Conservation (phyloP, 257 asterid genomes). For the Solanum lignicaule region DNA sequence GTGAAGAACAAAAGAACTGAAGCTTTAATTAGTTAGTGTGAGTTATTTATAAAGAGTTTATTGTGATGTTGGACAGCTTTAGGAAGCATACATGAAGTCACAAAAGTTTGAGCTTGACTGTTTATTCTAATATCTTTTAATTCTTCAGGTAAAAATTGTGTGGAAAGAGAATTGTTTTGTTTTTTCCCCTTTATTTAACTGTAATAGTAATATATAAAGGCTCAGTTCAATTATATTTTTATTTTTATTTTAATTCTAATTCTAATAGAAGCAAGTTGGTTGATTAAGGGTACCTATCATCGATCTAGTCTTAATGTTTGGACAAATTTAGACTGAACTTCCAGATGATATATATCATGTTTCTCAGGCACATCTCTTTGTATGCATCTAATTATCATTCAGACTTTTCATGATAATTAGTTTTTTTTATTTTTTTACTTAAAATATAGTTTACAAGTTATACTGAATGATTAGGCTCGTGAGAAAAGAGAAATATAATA, state of each 20-base stretch:
- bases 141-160: neutral
- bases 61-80: neutral
- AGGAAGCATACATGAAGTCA: conserved; percentile 13
- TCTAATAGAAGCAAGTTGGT: neutral
- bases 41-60: conserved; percentile 6
- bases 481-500: neutral
- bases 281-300: neutral
- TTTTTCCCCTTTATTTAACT: neutral
- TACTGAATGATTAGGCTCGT: neutral
- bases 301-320: neutral
- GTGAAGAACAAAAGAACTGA: conserved; percentile 8
- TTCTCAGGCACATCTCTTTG: neutral
- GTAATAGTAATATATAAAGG: neutral
- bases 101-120: conserved; percentile 9
- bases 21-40: conserved; percentile 8
- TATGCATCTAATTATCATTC: neutral
- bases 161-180: neutral
- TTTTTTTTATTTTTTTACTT: neutral
- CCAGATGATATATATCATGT: neutral
- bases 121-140: neutral
- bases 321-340: neutral
- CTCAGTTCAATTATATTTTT: neutral
- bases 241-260: neutral
- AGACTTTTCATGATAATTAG: neutral
- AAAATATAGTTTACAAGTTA: neutral